Evolutionary conservation across 345 rosid genomes (phyloP).

Genomic region (Reutealis trisperma): DNA sequence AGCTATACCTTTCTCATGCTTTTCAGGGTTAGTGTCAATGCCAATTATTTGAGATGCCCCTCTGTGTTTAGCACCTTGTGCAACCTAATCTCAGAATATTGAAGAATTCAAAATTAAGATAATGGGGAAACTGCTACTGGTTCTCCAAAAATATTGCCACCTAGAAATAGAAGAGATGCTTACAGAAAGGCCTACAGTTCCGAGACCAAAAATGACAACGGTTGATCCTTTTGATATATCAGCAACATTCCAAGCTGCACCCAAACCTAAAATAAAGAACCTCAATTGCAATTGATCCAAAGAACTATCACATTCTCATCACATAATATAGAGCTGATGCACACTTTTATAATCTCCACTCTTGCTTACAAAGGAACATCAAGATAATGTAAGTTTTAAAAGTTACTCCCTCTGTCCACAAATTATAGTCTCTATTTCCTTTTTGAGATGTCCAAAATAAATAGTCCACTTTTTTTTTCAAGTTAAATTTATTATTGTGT

Average conservation of each 20-base stretch:
- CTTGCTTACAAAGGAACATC: background rate
- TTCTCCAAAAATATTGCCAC: background rate
- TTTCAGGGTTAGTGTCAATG: slow-evolving; percentile 78
- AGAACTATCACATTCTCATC: background rate
- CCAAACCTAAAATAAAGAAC: slow-evolving; percentile 56
- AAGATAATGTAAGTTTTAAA: background rate
- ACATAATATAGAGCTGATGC: background rate
- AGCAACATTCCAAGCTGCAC: slow-evolving; percentile 99
- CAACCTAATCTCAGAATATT: slow-evolving; percentile 53
- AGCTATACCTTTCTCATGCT: slow-evolving; percentile 61
- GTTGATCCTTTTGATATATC: slow-evolving; percentile 69
- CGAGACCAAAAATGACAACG: slow-evolving; percentile 87
- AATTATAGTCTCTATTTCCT: too few species aligned
- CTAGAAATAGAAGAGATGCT: slow-evolving; percentile 27
- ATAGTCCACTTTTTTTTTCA: too few species aligned
- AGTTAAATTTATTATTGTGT: too few species aligned
- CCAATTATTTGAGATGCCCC: slow-evolving; percentile 88
- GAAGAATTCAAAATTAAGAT: slow-evolving; percentile 1
- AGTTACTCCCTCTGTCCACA: too few species aligned
- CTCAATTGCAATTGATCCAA: background rate
- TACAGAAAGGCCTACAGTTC: slow-evolving; percentile 92
- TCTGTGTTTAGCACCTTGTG: slow-evolving; percentile 85
- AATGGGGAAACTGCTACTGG: background rate
- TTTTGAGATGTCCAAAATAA: too few species aligned
- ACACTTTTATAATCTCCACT: background rate